Evolutionary conservation across 495 filamentous ascomycete genomes (phyloP), one percentile per base, ranked within the genome.

Genomic region (Hypoxylon trugodes): DNA sequence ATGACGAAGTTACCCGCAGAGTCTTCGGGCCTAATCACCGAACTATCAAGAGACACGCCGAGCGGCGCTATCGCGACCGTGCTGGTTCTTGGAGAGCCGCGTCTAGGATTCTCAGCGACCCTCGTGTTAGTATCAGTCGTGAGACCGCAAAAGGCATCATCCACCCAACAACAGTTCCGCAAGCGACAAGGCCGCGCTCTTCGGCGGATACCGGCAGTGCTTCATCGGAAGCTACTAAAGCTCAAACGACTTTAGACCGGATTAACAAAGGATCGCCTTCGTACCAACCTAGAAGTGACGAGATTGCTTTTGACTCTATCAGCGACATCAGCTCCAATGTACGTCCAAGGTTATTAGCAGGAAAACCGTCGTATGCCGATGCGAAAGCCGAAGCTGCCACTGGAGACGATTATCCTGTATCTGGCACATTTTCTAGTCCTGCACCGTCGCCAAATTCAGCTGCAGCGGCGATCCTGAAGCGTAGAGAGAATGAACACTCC

Each of bases 51-150:
- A 69, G 71, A 37, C 73, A 78, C 19, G 72, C 75, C 24, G 61
- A 65, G 4, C 68, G 75, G 48, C 73, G 79, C 25, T 83, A 82
- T 48, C 78, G 73, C 24, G 80, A 83, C 46, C 76, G 72, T 4
- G 81, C 74, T 6, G 81, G 81, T 24, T 66, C 82, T 8, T 85
- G 76, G 76, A 70, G 81, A 56, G 74, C 78, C 13, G 65, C 71
- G 3, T 62, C 43, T n/a, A 68, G 65, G 19, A 77, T 70, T n/a
- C 65, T 81, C 9, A 72, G 74, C 49, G 80, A 84, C 56, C 81
- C 82, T 0, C 74, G 80, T 1, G 71, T 82, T 21, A 77, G 74
- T 9, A 64, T 79, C 37, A 81, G 73, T 45, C 73, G 74, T 15
- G 77, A 76, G 62, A 72, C 68, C 19, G 77, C 74, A 9, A 72